Evolutionary conservation across 495 filamentous ascomycete species (phyloP).

Genomic region (Annulohypoxylon bovei): DNA sequence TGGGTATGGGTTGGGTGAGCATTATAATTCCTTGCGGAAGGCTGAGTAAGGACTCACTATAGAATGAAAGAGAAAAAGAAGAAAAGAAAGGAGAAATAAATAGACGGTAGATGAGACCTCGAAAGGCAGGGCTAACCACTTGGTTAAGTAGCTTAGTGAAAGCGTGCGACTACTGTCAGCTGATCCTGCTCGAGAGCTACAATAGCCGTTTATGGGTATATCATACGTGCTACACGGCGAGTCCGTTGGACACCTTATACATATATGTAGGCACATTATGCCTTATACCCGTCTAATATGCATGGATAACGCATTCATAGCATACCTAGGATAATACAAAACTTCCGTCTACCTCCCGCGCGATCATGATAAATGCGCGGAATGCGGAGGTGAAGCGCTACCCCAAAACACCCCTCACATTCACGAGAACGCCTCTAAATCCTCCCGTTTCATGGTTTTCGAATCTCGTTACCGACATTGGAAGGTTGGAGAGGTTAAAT

Average conservation of each 20-base stretch:
- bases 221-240: neutral
- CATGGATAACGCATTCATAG: too few species aligned
- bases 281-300: neutral
- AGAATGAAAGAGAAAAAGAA: neutral
- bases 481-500: too few species aligned
- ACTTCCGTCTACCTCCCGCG: neutral
- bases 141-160: neutral
- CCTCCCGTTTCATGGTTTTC: too few species aligned
- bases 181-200: neutral
- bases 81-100: neutral
- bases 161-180: neutral
- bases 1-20: slow-evolving; percentile 91
- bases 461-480: too few species aligned
- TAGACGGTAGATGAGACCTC: neutral
- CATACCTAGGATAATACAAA: neutral
- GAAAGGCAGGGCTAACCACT: neutral
- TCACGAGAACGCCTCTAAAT: too few species aligned
- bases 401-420: too few species aligned
- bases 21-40: slow-evolving; percentile 89
- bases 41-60: slow-evolving; percentile 45
- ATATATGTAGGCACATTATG: neutral
- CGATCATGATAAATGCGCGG: neutral
- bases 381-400: neutral
- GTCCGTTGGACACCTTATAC: neutral
- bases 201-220: neutral